Base-by-base conservation (phyloP, 257 asterid genomes). In the Gentiana macrophylla region DNA sequence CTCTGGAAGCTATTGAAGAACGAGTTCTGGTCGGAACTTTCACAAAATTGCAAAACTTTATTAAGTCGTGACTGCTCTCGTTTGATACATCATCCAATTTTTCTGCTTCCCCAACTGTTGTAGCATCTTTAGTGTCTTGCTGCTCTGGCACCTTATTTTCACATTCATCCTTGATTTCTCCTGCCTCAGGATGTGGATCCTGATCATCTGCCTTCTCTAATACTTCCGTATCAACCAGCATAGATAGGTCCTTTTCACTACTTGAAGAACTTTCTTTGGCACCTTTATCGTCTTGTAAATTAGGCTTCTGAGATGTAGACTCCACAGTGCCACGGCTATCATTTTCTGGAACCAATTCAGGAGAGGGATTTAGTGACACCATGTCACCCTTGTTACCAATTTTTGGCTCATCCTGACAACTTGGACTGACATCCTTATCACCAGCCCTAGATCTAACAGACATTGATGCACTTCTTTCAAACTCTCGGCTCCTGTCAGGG, bases 1-100 rank as follows among this genome's bases (percentile, higher is more conserved):
- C 72, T 74, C 80, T 79, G 45, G 33, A 48, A 62, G 78, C 65
- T 71, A 80, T 55, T 1, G 91, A 75, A 49, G 98, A 79, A 49
- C 86, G 93, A 37, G 90, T 74, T 81, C 73, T 82, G 24, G 89
- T 84, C 47, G 86, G 85, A 69, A 87, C 75, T 15, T 81, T 79
- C 2, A 56, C 78, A 75, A 83, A 83, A 65, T 70, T 72, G 76
- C 79, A 71, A 56, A 80, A 76, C 70, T 74, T 83, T 46, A 78
- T 65, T 66, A 91, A 65, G 74, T 80, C 90, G 59, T 60, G 56
- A 56, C 34, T 62, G 52, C 53, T 75, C 71, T 66, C 67, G n/a
- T 63, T 69, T 10, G 65, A 75, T 57, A 62, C 54, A 62, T 43
- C 68, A 51, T 64, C 84, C 71, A 68, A 72, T 49, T 32, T 59